Evolutionary conservation across 192 early-diverging fungal species (phyloP), one percentile per base, ranked within the genome.

Genomic region (Helicostylum pulchrum): DNA sequence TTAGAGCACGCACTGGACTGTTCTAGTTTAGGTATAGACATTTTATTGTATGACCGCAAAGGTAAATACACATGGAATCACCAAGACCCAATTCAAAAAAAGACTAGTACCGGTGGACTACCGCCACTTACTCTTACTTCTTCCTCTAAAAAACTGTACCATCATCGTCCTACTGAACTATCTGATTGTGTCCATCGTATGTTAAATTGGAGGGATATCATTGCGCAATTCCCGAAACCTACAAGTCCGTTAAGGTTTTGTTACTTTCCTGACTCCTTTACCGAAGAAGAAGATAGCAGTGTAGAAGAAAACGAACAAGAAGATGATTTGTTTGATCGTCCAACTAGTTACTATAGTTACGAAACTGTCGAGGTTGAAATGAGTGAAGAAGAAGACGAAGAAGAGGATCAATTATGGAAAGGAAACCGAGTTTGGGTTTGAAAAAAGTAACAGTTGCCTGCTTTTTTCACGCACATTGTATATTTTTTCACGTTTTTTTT

Each of bases 1-100:
- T 62, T 84, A 23, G 74, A 78, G 42, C 83, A 84, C 48, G 78
- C 77, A 0, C 57, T 62, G 21, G 84, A 86, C 26, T 83, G 81
- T 47, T 78, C 84, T n/a, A 57, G 43, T 12, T 62, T 72, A 10
- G 82, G 83, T 0, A 76, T 83, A 39, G 73, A 77, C 0, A 77
- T 86, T 15, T 70, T 86, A 21, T 50, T 86, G 36, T 86, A 85
- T 61, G 84, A 86, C 73, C 73, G 73, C 17, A 65, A 79, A 17
- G 84, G 84, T 4, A 26, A 62, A 9, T 83, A 78, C 68, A 76
- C 62, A 9, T 77, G 78, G 80, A 81, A 78, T 65, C 71, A 81
- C 15, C 31, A 51, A 23, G 47, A 51, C 10, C 53, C 32, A 54
- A 34, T 31, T 21, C 36, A 39, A 10, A 48, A 48, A 48, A 48